Conservation (phyloP, 2,329 filamentous ascomycete species). For the Trichoderma harzianum region DNA sequence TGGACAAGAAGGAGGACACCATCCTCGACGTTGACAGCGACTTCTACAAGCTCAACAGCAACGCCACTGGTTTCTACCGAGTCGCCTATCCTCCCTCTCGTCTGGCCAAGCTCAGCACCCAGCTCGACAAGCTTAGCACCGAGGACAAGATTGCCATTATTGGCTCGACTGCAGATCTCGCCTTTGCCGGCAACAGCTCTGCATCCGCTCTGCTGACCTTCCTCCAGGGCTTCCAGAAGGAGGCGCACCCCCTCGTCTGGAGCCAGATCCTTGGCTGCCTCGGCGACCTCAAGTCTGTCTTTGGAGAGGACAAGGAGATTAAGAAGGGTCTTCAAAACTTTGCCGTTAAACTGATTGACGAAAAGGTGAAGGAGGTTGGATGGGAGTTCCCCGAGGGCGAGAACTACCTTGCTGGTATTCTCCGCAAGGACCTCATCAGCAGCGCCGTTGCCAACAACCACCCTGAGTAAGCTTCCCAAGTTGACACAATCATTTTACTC, state of each 20-base stretch:
- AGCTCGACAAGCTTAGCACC: constrained; percentile 71
- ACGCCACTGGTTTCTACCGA: constrained; percentile 84
- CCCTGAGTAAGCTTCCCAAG: constrained; percentile 54
- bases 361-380: constrained; percentile 73
- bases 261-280: constrained; percentile 77
- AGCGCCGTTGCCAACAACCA: constrained; percentile 76
- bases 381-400: constrained; percentile 80
- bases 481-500: not conserved
- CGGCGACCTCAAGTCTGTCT: constrained; percentile 76
- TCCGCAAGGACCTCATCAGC: constrained; percentile 76
- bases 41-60: constrained; percentile 93
- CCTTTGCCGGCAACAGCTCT: constrained; percentile 79
- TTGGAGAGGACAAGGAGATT: constrained; percentile 70
- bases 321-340: constrained; percentile 74
- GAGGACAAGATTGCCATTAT: constrained; percentile 93
- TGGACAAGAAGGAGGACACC: constrained; percentile 74
- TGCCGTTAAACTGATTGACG: constrained; percentile 69
- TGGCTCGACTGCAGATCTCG: constrained; percentile 84
- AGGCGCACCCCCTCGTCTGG: constrained; percentile 87
- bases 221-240: constrained; percentile 75
- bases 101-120: constrained; percentile 73
- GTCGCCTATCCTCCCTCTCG: constrained; percentile 89
- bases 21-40: constrained; percentile 69
- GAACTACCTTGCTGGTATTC: constrained; percentile 75
- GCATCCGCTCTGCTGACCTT: constrained; percentile 81